Base-by-base conservation (phyloP, 1,139 yeast species). In the Zygotorulaspora mrakii region DNA sequence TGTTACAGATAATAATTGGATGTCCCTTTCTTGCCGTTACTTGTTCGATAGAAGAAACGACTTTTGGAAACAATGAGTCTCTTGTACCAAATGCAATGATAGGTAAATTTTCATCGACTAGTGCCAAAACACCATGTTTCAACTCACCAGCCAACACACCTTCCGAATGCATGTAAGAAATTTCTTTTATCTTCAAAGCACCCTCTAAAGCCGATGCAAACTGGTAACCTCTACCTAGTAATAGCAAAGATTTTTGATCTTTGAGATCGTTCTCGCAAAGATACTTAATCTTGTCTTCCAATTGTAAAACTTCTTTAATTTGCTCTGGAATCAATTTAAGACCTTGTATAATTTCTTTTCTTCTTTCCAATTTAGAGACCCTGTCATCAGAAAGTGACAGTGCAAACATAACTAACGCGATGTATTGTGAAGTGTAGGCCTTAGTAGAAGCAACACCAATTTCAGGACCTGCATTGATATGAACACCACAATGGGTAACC, bases 361-460 rank as follows among this genome's bases (percentile, higher is more conserved):
- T 94, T 66, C 98, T 86, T 36, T 70, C 71, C 32, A 71, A 64
- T 68, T 76, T 79, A 30, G 95, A 83, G 40, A 88, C 77, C 42
- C 94, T 78, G 66, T 94, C 97, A 61, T 88, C 95, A 8, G 96
- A 84, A 53, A 94, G 75, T 14, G 94, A 87, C 45, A 94, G 76
- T 1, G 98, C 98, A 71, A 91, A 77, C 96, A 94, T 87, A 5
- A 91, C 96, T 54, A 94, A 74, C 1, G 98, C 98, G 67, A 94
- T 88, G 66, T 82, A 94, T 68, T 94, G 99, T 17, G 98, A 94
- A 12, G 99, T 91, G 70, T 94, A 94, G 18, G 98, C 98, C 70
- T 94, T 94, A 37, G 99, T 94, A n/a, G 97, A 88, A 9, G 98
- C 99, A 55, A 94, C 99, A 65, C 98, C 98, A 53, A 94, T 91